Percentiles rank a stretch among this genome's conserved stretches.
Conservation (phyloP, 1,284 basidiomycete species). For the Limonomyces culmigenus region DNA sequence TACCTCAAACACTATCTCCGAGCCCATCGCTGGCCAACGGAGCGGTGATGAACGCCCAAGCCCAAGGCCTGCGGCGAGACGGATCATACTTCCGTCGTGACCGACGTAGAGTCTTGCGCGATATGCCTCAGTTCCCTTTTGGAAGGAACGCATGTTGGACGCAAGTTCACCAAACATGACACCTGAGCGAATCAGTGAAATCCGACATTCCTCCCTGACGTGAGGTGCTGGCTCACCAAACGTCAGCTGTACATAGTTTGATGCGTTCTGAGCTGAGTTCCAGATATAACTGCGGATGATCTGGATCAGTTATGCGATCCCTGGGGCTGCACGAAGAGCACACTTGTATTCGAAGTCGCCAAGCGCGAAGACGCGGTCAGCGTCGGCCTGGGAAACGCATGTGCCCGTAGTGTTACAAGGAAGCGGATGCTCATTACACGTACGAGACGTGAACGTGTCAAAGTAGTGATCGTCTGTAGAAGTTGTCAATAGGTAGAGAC, state of each 20-base stretch:
- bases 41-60: slow-evolving; percentile 19
- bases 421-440: slow-evolving; percentile 28
- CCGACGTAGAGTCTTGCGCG: slow-evolving; percentile 28
- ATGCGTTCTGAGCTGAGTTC: slow-evolving; percentile 26
- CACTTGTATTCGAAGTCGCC: slow-evolving; percentile 36
- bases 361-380: slow-evolving; percentile 22
- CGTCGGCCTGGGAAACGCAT: slow-evolving; percentile 27
- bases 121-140: slow-evolving; percentile 16
- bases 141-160: slow-evolving; percentile 16
- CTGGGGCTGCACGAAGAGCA: slow-evolving; percentile 6
- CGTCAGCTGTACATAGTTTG: slow-evolving; percentile 26
- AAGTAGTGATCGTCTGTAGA: slow-evolving; percentile 24
- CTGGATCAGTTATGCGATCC: not conserved
- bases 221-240: slow-evolving; percentile 18
- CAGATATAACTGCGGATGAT: slow-evolving; percentile 27
- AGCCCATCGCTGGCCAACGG: slow-evolving; percentile 33
- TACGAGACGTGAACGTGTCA: slow-evolving; percentile 31
- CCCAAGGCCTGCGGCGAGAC: slow-evolving; percentile 28
- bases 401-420: slow-evolving; percentile 27
- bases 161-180: slow-evolving; percentile 21
- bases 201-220: not conserved
- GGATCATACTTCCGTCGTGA: slow-evolving; percentile 33
- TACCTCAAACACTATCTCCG: slow-evolving; percentile 33
- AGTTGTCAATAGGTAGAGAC: not conserved
- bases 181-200: slow-evolving; percentile 9